Conservation (phyloP, 108 stramenopile genomes). For the Schizochytrium sp. region DNA sequence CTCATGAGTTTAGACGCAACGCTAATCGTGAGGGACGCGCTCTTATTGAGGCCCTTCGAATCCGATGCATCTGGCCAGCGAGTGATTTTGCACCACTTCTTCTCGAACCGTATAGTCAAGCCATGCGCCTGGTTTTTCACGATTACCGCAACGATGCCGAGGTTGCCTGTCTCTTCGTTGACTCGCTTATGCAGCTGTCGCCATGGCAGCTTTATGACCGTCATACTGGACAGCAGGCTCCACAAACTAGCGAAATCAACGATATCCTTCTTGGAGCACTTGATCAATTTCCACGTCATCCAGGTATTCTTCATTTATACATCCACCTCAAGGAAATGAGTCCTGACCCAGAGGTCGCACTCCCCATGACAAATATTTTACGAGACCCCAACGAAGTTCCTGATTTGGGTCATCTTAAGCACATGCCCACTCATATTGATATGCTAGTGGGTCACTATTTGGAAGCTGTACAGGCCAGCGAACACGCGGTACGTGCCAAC, state of each 20-base stretch:
- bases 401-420: conserved; percentile 64
- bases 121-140: conserved; percentile 63
- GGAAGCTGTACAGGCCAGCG: conserved; percentile 64
- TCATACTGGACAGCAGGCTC: background rate
- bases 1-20: background rate
- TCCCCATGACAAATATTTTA: conserved; percentile 55
- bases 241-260: conserved; percentile 33
- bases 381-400: conserved; percentile 57
- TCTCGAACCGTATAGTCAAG: conserved; percentile 66
- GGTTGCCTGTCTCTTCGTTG: conserved; percentile 66
- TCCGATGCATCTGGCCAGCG: conserved; percentile 65
- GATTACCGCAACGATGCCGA: conserved; percentile 64
- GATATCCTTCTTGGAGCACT: conserved; percentile 22
- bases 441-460: conserved; percentile 66
- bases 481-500: conserved; percentile 65
- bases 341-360: conserved; percentile 40
- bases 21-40: conserved; percentile 61
- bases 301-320: conserved; percentile 67
- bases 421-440: conserved; percentile 73
- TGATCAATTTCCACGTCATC: conserved; percentile 60
- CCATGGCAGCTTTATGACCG: conserved; percentile 66
- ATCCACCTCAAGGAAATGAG: conserved; percentile 70
- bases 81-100: conserved; percentile 38
- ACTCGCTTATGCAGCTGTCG: conserved; percentile 66
- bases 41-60: conserved; percentile 67